A percentile compares a stretch with the other conserved stretches of the same genome.
phyloP scores from a whole-genome alignment of 768 basidiomycete species.

The Suillus variegatus region DNA sequence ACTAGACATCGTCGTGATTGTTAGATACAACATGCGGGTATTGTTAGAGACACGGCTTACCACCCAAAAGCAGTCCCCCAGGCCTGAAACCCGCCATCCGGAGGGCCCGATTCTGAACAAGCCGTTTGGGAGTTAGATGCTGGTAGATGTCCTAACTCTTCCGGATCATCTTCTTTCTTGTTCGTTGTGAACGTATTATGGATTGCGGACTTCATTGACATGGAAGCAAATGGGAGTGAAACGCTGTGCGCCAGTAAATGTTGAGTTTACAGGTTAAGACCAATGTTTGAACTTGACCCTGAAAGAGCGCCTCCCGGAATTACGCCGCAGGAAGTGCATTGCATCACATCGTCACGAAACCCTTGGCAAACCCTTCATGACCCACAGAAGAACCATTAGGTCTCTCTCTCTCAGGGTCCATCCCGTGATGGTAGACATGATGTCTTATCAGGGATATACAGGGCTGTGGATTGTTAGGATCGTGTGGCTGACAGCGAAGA shows the following conservation, averaged over 20 bases:
- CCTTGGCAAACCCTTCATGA: not conserved
- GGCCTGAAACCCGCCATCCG: constrained; percentile 14
- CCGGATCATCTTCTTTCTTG: not conserved
- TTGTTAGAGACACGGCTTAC: constrained; percentile 1
- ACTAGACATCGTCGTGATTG: constrained; percentile 2
- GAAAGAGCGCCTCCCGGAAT: not conserved
- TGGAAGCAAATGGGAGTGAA: not conserved
- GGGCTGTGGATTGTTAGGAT: not conserved
- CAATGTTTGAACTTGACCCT: not conserved
- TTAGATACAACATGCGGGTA: not conserved
- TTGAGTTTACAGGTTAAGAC: not conserved
- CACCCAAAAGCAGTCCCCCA: constrained; percentile 16
- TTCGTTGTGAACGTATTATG: not conserved
- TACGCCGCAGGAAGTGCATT: not conserved
- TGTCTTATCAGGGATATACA: not conserved
- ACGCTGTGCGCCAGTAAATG: not conserved
- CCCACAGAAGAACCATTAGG: not conserved
- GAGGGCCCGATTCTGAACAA: not conserved
- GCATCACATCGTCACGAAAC: too few species aligned
- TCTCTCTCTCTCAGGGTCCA: not conserved
- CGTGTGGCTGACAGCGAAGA: not conserved
- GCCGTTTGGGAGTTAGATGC: not conserved
- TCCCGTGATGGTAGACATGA: not conserved
- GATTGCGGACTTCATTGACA: not conserved
- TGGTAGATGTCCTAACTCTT: not conserved